Evolutionary conservation across 2,329 filamentous ascomycete genomes (phyloP).

Genomic region (Neonectria ditissima): DNA sequence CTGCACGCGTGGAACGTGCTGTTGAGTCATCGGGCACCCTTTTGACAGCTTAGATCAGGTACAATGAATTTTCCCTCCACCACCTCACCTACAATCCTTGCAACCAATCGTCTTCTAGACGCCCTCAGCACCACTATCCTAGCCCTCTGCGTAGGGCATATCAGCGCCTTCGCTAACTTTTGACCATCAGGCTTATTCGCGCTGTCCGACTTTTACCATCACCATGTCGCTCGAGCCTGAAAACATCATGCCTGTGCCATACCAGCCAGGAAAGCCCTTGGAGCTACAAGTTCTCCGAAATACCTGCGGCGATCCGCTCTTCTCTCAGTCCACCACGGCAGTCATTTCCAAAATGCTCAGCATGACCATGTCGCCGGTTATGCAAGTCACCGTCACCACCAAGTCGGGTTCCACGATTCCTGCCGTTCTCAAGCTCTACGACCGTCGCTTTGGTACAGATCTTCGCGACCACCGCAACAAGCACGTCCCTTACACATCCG

Average conservation of each 20-base stretch:
- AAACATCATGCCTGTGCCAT: not conserved
- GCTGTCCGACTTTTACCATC: not conserved
- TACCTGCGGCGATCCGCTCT: not conserved
- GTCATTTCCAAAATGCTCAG: not conserved
- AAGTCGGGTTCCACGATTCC: constrained; percentile 8
- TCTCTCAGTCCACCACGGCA: not conserved
- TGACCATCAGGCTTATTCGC: not conserved
- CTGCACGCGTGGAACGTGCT: no score
- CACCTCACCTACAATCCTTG: no score
- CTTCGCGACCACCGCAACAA: not conserved
- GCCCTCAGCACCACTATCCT: no score
- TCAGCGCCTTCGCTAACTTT: not conserved
- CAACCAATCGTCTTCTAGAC: no score
- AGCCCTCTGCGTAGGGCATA: no score
- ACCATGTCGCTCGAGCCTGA: not conserved
- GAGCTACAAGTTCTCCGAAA: constrained; percentile 7
- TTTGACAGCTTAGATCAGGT: no score
- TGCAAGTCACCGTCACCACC: constrained; percentile 1
- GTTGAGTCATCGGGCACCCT: no score
- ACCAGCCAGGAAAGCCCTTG: not conserved
- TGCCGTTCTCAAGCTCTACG: constrained; percentile 25
- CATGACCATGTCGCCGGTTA: constrained; percentile 8
- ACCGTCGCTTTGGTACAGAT: constrained; percentile 15
- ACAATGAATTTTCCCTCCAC: no score
- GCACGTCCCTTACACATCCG: not conserved